A percentile compares a stretch with the other conserved stretches of the same genome.
These are phyloP conservation scores for Lipomyces orientalis DNA, from an alignment of 805 yeast species.

Conservation along the genomic window DNA sequence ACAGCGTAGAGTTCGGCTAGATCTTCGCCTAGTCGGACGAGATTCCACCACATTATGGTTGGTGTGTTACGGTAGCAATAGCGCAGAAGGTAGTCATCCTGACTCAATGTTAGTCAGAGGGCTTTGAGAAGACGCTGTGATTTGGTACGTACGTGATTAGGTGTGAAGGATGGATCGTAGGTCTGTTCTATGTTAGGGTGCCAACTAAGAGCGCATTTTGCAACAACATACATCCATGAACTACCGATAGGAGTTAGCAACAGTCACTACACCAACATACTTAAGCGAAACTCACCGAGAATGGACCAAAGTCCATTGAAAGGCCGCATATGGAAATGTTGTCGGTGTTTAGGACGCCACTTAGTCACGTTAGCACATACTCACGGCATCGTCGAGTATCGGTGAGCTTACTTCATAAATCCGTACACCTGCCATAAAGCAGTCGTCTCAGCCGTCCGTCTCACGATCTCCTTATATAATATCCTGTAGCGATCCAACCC, in stretches of 20 bases:
- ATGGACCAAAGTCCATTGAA: conserved; percentile 94
- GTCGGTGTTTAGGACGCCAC: conserved; percentile 92
- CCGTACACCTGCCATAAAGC: conserved; percentile 63
- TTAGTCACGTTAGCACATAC: not conserved
- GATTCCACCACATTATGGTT: conserved; percentile 89
- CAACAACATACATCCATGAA: conserved; percentile 35
- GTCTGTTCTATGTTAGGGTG: conserved; percentile 49
- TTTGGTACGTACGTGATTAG: conserved; percentile 60
- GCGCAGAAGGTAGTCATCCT: conserved; percentile 71
- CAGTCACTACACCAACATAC: conserved; percentile 59
- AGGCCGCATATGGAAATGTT: conserved; percentile 89
- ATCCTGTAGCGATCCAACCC: conserved; percentile 63
- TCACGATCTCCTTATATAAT: conserved; percentile 71
- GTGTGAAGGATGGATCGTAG: conserved; percentile 80
- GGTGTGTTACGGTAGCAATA: conserved; percentile 88
- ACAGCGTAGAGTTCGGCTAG: conserved; percentile 79
- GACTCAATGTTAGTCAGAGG: not conserved
- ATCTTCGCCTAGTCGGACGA: conserved; percentile 82
- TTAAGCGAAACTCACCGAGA: conserved; percentile 53
- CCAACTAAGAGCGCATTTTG: not conserved
- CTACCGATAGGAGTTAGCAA: not conserved
- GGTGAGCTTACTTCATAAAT: conserved; percentile 60
- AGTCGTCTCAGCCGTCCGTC: conserved; percentile 34
- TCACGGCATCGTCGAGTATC: not conserved
- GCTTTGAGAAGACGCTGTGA: not conserved